These are phyloP conservation scores for Yamagishiella unicocca DNA, from an alignment of 139 green algal genomes.

Conservation along the genomic window DNA sequence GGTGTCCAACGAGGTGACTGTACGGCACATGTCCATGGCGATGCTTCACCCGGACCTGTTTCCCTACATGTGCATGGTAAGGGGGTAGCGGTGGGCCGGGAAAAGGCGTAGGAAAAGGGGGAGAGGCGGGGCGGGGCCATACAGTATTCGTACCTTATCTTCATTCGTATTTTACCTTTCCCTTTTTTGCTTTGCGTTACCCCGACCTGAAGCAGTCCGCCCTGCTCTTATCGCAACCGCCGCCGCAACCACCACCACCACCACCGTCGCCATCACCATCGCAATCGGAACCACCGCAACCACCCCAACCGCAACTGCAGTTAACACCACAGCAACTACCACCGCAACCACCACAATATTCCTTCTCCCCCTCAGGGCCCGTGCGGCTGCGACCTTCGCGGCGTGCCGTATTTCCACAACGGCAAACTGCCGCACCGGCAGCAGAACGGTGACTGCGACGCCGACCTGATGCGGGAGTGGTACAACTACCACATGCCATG, in stretches of 20 bases:
- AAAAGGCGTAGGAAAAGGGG: background rate
- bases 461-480: slow-evolving; percentile 23
- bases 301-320: too few relatives aligned
- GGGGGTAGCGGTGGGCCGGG: background rate
- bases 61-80: slow-evolving; percentile 41
- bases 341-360: too few relatives aligned
- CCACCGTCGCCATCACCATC: too few relatives aligned
- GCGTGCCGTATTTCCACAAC: slow-evolving; percentile 36
- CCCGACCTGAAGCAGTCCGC: too few relatives aligned
- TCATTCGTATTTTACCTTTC: too few relatives aligned
- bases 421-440: background rate
- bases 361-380: slow-evolving; percentile 9
- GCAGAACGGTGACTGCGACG: background rate
- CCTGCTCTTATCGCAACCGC: too few relatives aligned
- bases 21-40: slow-evolving; percentile 25
- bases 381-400: slow-evolving; percentile 34
- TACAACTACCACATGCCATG: slow-evolving; percentile 44
- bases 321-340: too few relatives aligned
- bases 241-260: too few relatives aligned
- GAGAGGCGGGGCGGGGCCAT: background rate
- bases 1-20: background rate
- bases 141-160: too few relatives aligned
- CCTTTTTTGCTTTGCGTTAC: too few relatives aligned
- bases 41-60: slow-evolving; percentile 40
- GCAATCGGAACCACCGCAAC: too few relatives aligned